Conservation (phyloP, 768 basidiomycete species). For the Phylloporus rhodoxanthus region DNA sequence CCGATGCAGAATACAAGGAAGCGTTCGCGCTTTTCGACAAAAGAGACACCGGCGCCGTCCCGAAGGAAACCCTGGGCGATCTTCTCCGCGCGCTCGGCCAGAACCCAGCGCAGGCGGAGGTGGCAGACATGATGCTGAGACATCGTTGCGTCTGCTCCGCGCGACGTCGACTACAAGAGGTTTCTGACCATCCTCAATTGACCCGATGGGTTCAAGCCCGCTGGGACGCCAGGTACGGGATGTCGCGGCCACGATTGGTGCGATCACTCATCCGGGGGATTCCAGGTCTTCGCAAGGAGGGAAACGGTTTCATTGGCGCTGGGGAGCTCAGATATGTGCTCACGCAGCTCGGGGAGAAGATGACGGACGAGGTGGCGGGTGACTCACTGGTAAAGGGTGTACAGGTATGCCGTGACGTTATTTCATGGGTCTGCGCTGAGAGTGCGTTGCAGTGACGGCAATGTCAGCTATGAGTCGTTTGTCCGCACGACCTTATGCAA, state of each 20-base stretch:
- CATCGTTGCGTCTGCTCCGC: slow-evolving; percentile 66
- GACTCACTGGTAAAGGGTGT: slow-evolving; percentile 96
- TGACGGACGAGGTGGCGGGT: slow-evolving; percentile 96
- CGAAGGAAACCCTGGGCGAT: slow-evolving; percentile 85
- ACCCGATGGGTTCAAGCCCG: neutral
- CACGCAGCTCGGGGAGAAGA: slow-evolving; percentile 97
- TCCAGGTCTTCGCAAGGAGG: slow-evolving; percentile 92
- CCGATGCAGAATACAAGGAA: slow-evolving; percentile 81
- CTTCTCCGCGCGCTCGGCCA: slow-evolving; percentile 91
- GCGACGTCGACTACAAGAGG: slow-evolving; percentile 88
- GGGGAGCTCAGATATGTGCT: slow-evolving; percentile 73
- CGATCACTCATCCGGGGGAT: slow-evolving; percentile 68
- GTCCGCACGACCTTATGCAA: too few relatives aligned
- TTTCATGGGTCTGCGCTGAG: neutral
- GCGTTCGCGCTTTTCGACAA: slow-evolving; percentile 99
- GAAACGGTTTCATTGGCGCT: slow-evolving; percentile 45
- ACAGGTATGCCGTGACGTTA: slow-evolving; percentile 53
- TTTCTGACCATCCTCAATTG: slow-evolving; percentile 86
- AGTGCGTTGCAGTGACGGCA: slow-evolving; percentile 67
- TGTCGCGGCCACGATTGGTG: neutral
- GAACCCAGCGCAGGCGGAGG: slow-evolving; percentile 93
- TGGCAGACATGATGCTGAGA: too few relatives aligned
- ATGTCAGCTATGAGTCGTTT: slow-evolving; percentile 39
- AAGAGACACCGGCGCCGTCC: slow-evolving; percentile 85
- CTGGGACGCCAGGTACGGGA: slow-evolving; percentile 64